Base-by-base conservation (phyloP, 495 filamentous ascomycete species). In the Aspergillus panamensis region DNA sequence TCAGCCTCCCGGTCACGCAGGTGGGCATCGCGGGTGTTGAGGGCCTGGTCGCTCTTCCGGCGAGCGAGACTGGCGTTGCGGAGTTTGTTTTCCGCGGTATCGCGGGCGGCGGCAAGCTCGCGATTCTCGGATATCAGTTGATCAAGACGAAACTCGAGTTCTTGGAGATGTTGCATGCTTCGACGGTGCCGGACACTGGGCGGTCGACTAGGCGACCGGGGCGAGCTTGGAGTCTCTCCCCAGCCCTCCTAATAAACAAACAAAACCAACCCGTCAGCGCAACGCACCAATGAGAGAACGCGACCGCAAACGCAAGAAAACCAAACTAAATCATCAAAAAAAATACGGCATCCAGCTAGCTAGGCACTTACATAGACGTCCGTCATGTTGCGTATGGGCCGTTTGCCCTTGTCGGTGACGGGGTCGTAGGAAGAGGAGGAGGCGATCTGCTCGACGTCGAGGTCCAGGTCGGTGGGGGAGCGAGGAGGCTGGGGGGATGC, bases 101-200 rank as follows among this genome's bases (percentile, higher is more conserved):
- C 71, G 64, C 84, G 88, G 43, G 87, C 87, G 25, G 90, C 87
- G 63, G 84, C 77, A 16, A 96, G 83, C 37, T 84, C 71, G 53
- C 87, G 84, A 63, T 96, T 96, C 65, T 96, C 91, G 0, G 89
- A 84, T 40, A 86, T 76, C 48, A 96, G 76, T 68, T 91, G 87
- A 60, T 95, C 91, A 61, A 96, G 80, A 65, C 80, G 82, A 32
- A 79, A 67, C 64, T 89, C 84, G 42, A 97, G 83, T 55, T 97
- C 92, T 69, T 77, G 73, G 45, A 95, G 80, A 50, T 97, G 85
- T 74, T 97, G 94, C 87, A 96, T 90, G 79, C 92, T 97, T 72
- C 94, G 94, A 60, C 91, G 88, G 67, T 91, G 90, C 59, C 92
- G 91, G 79, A 96, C 87, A 80, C 91, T 97, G 71, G 92, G 91